A percentile compares a stretch with the other conserved stretches of the same genome.
phyloP scores from a whole-genome alignment of 108 stramenopile genomes.

The Fragilariopsis cylindrus region DNA sequence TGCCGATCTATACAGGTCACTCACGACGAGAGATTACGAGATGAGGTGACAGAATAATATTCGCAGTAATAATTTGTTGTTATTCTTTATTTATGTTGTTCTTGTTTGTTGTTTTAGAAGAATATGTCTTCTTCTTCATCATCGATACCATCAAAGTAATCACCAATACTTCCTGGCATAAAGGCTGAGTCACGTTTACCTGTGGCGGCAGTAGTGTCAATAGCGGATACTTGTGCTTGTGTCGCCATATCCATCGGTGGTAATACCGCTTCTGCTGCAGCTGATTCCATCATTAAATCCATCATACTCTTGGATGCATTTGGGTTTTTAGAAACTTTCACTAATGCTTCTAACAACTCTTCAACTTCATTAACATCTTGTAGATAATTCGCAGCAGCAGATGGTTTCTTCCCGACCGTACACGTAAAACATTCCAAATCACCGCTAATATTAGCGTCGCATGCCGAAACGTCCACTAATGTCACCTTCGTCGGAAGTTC shows the following conservation, averaged over 20 bases:
- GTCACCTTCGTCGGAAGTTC: constrained; percentile 72
- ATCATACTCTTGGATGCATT: constrained; percentile 16
- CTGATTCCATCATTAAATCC: constrained; percentile 8
- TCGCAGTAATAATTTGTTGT: too few relatives aligned
- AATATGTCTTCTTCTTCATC: too few relatives aligned
- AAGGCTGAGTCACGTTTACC: too few relatives aligned
- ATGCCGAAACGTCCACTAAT: constrained; percentile 76
- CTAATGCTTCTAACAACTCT: constrained; percentile 84
- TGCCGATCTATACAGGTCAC: too few relatives aligned
- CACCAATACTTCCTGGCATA: too few relatives aligned
- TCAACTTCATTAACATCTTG: constrained; percentile 92
- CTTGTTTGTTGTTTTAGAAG: too few relatives aligned
- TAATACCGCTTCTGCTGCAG: neutral
- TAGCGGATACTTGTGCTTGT: too few relatives aligned
- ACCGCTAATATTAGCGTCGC: constrained; percentile 63
- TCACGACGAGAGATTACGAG: too few relatives aligned
- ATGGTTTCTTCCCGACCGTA: constrained; percentile 97
- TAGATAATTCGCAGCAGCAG: constrained; percentile 92
- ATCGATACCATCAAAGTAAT: too few relatives aligned
- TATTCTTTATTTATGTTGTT: too few relatives aligned
- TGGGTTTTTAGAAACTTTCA: constrained; percentile 56
- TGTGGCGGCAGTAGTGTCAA: too few relatives aligned
- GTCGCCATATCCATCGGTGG: neutral
- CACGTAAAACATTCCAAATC: constrained; percentile 82
- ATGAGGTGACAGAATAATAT: too few relatives aligned